A percentile compares a stretch with the other conserved stretches of the same genome.
Evolutionary conservation across 2,329 filamentous ascomycete species (phyloP).

Genomic region (Coleophoma cylindrospora): DNA sequence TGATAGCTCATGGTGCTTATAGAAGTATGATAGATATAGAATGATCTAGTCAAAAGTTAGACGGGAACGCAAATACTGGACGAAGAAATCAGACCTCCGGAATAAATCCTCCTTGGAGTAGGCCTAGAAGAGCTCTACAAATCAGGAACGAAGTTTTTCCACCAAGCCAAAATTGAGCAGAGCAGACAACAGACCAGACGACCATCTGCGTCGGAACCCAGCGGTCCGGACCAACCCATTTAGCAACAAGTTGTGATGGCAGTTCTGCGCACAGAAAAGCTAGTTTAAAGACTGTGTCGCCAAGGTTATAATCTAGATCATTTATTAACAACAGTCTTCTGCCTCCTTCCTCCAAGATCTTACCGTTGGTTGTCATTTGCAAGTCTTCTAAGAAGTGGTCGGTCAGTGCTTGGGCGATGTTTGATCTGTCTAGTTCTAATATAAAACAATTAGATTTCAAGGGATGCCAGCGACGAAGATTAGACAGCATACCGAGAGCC

Average conservation of each 20-base stretch:
- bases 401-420: conserved; percentile 52
- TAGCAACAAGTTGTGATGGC: conserved; percentile 45
- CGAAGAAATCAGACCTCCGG: conserved; percentile 41
- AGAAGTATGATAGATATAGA: conserved; percentile 22
- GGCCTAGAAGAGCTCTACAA: conserved; percentile 16
- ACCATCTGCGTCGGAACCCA: conserved; percentile 48
- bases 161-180: conserved; percentile 37
- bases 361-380: conserved; percentile 38
- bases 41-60: conserved; percentile 29
- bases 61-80: conserved; percentile 44
- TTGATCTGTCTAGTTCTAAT: conserved; percentile 51
- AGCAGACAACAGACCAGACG: conserved; percentile 48
- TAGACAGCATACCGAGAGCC: conserved; percentile 30
- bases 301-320: conserved; percentile 40
- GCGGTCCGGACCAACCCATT: conserved; percentile 43
- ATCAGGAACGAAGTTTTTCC: conserved; percentile 28
- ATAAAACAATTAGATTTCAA: neutral
- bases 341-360: neutral
- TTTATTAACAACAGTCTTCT: too few species aligned
- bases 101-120: conserved; percentile 22
- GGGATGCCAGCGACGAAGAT: neutral
- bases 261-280: conserved; percentile 39
- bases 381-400: conserved; percentile 56
- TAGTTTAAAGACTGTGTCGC: conserved; percentile 32
- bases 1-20: conserved; percentile 20